phyloP scores from a whole-genome alignment of 2,329 filamentous ascomycete genomes.

The Xylaria sp. region DNA sequence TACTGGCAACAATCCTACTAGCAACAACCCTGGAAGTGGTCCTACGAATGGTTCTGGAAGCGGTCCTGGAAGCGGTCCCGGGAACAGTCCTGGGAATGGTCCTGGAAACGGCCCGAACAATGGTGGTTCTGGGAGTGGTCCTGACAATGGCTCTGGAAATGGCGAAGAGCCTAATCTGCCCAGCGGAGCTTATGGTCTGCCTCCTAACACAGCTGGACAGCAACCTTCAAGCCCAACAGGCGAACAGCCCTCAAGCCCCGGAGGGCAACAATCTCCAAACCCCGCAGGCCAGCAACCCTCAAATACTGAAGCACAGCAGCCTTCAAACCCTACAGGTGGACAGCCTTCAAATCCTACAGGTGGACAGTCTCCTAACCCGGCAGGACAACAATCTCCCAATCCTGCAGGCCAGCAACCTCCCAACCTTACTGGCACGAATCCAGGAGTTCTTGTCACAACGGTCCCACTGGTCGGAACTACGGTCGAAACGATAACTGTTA shows the following conservation, averaged over 20 bases:
- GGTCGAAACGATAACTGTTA: slow-evolving; percentile 34
- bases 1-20: slow-evolving; percentile 8
- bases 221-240: slow-evolving; percentile 26
- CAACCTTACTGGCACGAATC: neutral
- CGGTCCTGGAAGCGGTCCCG: slow-evolving; percentile 4
- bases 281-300: slow-evolving; percentile 13
- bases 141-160: slow-evolving; percentile 16
- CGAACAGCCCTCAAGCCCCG: slow-evolving; percentile 17
- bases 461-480: slow-evolving; percentile 26
- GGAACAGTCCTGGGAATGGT: neutral
- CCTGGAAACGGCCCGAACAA: slow-evolving; percentile 3
- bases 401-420: slow-evolving; percentile 11
- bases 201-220: slow-evolving; percentile 29
- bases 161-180: slow-evolving; percentile 25
- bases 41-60: neutral
- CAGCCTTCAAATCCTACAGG: neutral
- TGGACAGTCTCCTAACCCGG: neutral
- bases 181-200: slow-evolving; percentile 36
- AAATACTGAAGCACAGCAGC: slow-evolving; percentile 8
- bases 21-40: slow-evolving; percentile 8
- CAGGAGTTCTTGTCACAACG: neutral
- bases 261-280: slow-evolving; percentile 22
- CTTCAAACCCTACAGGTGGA: slow-evolving; percentile 12
- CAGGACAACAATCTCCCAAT: slow-evolving; percentile 1
- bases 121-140: slow-evolving; percentile 10